Conservation (phyloP, 2,329 filamentous ascomycete species). For the Paecilomyces sp. region DNA sequence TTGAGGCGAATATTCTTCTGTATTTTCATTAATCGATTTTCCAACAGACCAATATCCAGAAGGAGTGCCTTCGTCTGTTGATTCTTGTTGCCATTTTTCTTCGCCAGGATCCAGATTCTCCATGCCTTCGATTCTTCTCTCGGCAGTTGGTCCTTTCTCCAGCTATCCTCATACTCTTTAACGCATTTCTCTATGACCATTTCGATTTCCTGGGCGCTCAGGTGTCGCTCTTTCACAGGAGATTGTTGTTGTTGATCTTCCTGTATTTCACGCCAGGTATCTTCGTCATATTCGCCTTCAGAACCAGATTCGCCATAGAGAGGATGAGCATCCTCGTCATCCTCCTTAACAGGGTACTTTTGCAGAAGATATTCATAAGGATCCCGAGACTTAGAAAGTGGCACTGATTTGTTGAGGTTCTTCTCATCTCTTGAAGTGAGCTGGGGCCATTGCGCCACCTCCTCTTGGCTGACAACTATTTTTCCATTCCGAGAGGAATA, state of each 20-base stretch:
- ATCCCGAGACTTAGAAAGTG: slow-evolving; percentile 6
- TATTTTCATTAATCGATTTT: slow-evolving; percentile 50
- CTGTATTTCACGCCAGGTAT: slow-evolving; percentile 54
- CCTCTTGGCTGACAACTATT: slow-evolving; percentile 19
- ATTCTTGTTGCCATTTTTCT: slow-evolving; percentile 31
- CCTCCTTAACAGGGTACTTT: slow-evolving; percentile 35
- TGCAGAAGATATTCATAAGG: slow-evolving; percentile 30
- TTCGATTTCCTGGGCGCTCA: slow-evolving; percentile 44
- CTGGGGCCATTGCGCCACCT: slow-evolving; percentile 20
- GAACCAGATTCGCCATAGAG: slow-evolving; percentile 50
- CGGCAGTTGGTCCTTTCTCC: slow-evolving; percentile 53
- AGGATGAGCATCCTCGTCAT: slow-evolving; percentile 41
- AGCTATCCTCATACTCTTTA: slow-evolving; percentile 43
- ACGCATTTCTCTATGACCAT: slow-evolving; percentile 50
- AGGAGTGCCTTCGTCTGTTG: slow-evolving; percentile 40
- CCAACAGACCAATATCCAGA: slow-evolving; percentile 35
- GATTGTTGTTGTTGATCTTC: slow-evolving; percentile 6
- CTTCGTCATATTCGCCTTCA: slow-evolving; percentile 49
- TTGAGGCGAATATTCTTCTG: slow-evolving; percentile 46
- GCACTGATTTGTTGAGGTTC: background rate
- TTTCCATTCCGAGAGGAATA: slow-evolving; percentile 18
- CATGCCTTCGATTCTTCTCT: slow-evolving; percentile 52
- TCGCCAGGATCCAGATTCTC: slow-evolving; percentile 54
- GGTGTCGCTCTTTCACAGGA: slow-evolving; percentile 15
- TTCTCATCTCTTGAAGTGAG: slow-evolving; percentile 5